These are phyloP conservation scores for Multifurca ochricompacta DNA, from an alignment of 768 basidiomycete genomes.

Conservation along the genomic window DNA sequence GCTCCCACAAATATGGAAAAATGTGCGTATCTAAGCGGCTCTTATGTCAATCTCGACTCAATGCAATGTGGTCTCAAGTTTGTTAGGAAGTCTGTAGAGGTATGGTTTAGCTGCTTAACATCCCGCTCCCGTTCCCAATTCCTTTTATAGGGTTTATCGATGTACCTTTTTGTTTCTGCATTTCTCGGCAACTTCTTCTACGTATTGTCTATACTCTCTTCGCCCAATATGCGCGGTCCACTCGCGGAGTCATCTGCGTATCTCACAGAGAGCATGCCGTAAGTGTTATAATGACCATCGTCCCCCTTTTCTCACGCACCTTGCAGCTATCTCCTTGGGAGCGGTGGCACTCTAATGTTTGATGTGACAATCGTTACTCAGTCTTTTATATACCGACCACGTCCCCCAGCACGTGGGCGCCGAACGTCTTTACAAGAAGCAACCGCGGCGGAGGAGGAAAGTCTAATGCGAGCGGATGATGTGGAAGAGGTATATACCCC, in stretches of 20 bases:
- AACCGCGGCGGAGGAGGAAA: conserved; percentile 26
- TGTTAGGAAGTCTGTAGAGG: conserved; percentile 84
- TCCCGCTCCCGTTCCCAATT: background rate
- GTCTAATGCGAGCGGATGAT: conserved; percentile 12
- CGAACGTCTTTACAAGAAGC: conserved; percentile 20
- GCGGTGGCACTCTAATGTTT: conserved; percentile 87
- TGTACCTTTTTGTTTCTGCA: conserved; percentile 88
- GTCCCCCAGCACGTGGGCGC: conserved; percentile 26
- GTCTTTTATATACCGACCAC: conserved; percentile 65
- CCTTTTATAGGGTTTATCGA: conserved; percentile 71
- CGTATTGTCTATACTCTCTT: conserved; percentile 80
- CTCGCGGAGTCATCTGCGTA: conserved; percentile 56
- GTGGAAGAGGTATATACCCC: conserved; percentile 16
- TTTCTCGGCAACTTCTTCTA: conserved; percentile 94
- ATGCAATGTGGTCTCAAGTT: conserved; percentile 40
- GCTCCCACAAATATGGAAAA: conserved; percentile 98
- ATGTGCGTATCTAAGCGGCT: conserved; percentile 49
- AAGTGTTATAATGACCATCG: conserved; percentile 28
- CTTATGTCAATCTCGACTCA: background rate
- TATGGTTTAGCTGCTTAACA: conserved; percentile 24
- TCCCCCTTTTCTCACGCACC: background rate
- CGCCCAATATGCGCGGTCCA: conserved; percentile 52
- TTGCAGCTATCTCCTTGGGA: conserved; percentile 83
- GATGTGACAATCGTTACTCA: conserved; percentile 89
- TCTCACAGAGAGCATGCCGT: conserved; percentile 81